phyloP scores from a whole-genome alignment of 140 eudicot genomes.

The Stevia rebaudiana region DNA sequence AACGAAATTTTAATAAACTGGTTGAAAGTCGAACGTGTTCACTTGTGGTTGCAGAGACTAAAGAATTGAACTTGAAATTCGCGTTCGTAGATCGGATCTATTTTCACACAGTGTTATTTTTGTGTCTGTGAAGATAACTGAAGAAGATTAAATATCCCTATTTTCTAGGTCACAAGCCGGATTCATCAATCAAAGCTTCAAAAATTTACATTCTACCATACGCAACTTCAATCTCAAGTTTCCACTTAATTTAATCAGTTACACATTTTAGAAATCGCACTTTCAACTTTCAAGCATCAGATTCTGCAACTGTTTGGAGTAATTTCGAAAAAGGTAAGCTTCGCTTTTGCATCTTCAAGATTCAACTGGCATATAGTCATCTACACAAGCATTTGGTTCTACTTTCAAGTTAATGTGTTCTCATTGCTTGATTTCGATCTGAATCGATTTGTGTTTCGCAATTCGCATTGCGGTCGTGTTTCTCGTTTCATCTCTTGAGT shows the following conservation, averaged over 20 bases:
- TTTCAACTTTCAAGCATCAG: background rate
- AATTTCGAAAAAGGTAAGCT: conserved; percentile 7
- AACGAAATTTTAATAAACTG: too few species aligned
- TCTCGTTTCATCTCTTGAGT: background rate
- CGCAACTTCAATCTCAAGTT: conserved; percentile 29
- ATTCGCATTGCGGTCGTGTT: background rate
- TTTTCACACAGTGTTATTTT: background rate
- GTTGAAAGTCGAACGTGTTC: too few species aligned
- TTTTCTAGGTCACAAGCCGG: conserved; percentile 19
- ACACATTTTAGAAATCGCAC: background rate
- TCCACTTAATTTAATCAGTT: background rate
- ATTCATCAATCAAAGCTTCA: conserved; percentile 21
- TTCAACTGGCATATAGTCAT: conserved; percentile 4
- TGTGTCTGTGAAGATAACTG: background rate
- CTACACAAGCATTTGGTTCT: background rate
- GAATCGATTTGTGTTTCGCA: conserved; percentile 6
- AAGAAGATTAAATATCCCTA: background rate
- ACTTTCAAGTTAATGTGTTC: background rate
- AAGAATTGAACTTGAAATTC: background rate
- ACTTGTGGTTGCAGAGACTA: too few species aligned
- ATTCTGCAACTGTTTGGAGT: conserved; percentile 14
- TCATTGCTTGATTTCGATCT: conserved; percentile 13
- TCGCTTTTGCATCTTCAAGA: conserved; percentile 23
- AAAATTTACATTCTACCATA: conserved; percentile 11
- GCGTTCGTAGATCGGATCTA: background rate